A percentile compares a stretch with the other conserved stretches of the same genome.
phyloP scores from a whole-genome alignment of 2,329 filamentous ascomycete species.

The Plenodomus tracheiphilus region DNA sequence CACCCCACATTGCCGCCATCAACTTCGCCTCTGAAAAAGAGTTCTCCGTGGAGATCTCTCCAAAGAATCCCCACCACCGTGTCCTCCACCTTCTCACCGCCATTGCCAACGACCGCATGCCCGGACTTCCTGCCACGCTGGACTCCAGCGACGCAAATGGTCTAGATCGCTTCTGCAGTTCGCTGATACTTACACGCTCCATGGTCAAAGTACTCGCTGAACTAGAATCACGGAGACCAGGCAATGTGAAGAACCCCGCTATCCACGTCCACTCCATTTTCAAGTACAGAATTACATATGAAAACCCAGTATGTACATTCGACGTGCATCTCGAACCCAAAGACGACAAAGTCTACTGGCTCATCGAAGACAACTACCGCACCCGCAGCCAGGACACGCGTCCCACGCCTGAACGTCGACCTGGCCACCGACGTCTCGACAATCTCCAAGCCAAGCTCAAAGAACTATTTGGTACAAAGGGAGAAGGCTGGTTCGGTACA shows the following conservation, averaged over 20 bases:
- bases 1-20: conserved; percentile 59
- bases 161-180: conserved; percentile 61
- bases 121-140: conserved; percentile 56
- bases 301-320: conserved; percentile 46
- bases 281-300: conserved; percentile 47
- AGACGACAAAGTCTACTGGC: conserved; percentile 42
- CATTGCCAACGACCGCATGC: conserved; percentile 61
- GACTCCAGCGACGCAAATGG: conserved; percentile 55
- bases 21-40: conserved; percentile 54
- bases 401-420: conserved; percentile 27
- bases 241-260: conserved; percentile 30
- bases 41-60: conserved; percentile 63
- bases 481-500: conserved; percentile 44
- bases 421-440: conserved; percentile 34
- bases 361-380: conserved; percentile 39
- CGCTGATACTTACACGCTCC: conserved; percentile 64
- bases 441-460: conserved; percentile 37
- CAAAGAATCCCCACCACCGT: conserved; percentile 68
- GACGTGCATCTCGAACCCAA: conserved; percentile 40
- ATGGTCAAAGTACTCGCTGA: conserved; percentile 64
- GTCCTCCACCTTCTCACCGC: conserved; percentile 62
- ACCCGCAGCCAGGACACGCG: conserved; percentile 24
- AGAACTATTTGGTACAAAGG: conserved; percentile 34
- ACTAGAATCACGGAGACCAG: conserved; percentile 57
- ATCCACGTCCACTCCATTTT: conserved; percentile 41